Percentiles rank a stretch among this genome's conserved stretches.
Conservation (phyloP, 208 protist genomes). For the Blechomonas ayalai region DNA sequence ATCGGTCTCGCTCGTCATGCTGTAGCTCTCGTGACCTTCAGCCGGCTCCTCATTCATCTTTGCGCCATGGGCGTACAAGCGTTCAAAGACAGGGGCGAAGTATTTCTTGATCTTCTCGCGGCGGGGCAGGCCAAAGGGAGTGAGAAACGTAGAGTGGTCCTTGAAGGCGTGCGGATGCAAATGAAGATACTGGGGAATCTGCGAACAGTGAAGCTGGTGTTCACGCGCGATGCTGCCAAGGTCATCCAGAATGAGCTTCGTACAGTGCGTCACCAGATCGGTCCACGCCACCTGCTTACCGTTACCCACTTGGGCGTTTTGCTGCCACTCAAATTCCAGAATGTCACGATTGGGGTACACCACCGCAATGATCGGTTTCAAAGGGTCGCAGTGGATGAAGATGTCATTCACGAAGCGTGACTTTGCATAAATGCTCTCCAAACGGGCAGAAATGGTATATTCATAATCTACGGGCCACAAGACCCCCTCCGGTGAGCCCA, state of each 20-base stretch:
- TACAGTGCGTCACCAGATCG: slow-evolving; percentile 52
- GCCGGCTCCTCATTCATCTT: not conserved
- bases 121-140: slow-evolving; percentile 57
- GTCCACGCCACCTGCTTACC: slow-evolving; percentile 39
- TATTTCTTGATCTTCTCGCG: slow-evolving; percentile 52
- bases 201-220: slow-evolving; percentile 49
- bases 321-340: slow-evolving; percentile 76
- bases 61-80: slow-evolving; percentile 23
- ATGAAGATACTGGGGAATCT: slow-evolving; percentile 61
- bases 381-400: slow-evolving; percentile 72
- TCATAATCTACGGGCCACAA: slow-evolving; percentile 77
- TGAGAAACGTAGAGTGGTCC: slow-evolving; percentile 71
- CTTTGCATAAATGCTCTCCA: slow-evolving; percentile 63
- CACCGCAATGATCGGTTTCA: slow-evolving; percentile 71
- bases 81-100: slow-evolving; percentile 59
- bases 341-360: slow-evolving; percentile 80
- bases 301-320: slow-evolving; percentile 16
- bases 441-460: slow-evolving; percentile 50
- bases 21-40: not conserved
- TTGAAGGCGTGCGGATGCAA: slow-evolving; percentile 85
- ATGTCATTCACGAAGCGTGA: slow-evolving; percentile 83
- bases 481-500: slow-evolving; percentile 56
- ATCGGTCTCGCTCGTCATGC: no score
- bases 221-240: slow-evolving; percentile 41
- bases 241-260: slow-evolving; percentile 49